Evolutionary conservation across 805 yeast genomes (phyloP).

Genomic region (Yamadazyma ubonensis): DNA sequence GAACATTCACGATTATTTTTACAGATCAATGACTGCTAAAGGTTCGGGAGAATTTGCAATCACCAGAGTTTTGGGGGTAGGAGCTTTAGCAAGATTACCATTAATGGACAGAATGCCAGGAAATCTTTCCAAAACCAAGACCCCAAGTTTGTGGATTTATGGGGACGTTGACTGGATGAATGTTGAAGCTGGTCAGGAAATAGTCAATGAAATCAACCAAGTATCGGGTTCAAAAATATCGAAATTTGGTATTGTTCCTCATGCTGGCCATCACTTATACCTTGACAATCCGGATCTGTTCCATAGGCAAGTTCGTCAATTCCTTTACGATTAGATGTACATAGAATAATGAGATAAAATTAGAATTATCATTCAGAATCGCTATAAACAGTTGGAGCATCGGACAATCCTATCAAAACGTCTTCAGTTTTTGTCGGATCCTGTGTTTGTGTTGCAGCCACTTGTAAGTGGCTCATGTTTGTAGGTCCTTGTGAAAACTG

Average conservation of each 20-base stretch:
- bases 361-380: neutral
- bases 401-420: neutral
- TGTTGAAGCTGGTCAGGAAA: constrained; percentile 53
- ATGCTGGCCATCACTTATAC: constrained; percentile 57
- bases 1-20: constrained; percentile 53
- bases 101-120: constrained; percentile 50
- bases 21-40: constrained; percentile 50
- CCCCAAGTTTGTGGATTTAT: constrained; percentile 59
- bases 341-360: neutral
- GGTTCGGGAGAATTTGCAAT: constrained; percentile 68
- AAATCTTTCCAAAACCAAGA: constrained; percentile 36
- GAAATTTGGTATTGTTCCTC: constrained; percentile 30
- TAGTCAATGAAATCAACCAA: constrained; percentile 32
- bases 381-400: constrained; percentile 1
- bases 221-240: constrained; percentile 32
- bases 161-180: constrained; percentile 77
- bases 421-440: neutral
- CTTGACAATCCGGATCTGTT: constrained; percentile 47
- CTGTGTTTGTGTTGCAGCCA: neutral
- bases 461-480: neutral
- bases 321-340: constrained; percentile 21
- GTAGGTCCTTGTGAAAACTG: neutral
- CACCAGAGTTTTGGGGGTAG: constrained; percentile 58
- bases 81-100: constrained; percentile 58
- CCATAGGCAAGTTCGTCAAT: constrained; percentile 30